Base-by-base conservation (phyloP, 2,329 filamentous ascomycete genomes). In the Cytospora paraplurivora region DNA sequence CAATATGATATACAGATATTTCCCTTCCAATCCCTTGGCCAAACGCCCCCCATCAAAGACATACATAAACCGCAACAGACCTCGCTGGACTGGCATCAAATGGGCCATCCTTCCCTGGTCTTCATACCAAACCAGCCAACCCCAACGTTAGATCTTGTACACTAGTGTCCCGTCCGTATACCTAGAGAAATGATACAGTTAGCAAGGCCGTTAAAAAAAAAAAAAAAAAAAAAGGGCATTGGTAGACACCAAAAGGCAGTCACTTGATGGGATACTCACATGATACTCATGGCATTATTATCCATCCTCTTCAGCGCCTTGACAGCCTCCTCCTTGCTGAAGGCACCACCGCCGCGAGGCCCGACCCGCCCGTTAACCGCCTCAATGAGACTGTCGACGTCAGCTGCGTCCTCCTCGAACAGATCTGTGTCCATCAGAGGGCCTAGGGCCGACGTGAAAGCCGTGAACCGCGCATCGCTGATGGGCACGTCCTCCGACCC, bases 391-490 rank as follows among this genome's bases (percentile, higher is more conserved):
- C 85, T 85, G 67, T 88, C 85, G 1, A 97, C 83, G 66, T 89
- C 84, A 15, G 93, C 92, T 19, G 88, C 87, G 71, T 98, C 95
- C 66, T 96, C 91, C 37, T 88, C 86, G 73, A 99, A 99, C n/a
- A 99, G 76, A 13, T 86, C 82, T 0, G 90, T 89, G 70, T 89
- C 89, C 71, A 97, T 88, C 60, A 99, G 81, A 70, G 92, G 90
- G 32, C 95, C 95, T 3, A 99, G 82, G 2, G 90, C 86, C 12
- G 86, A 85, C 61, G 92, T 88, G 87, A 99, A 99, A 1, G 86
- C 78, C 7, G 84, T 79, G 33, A 97, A 78, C 49, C 95, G 85
- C 49, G 82, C 81, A 0, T 84, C 71, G 1, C 83, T 79, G 72
- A 93, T 87, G 1, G 84, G 79, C 0, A 70, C 66, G 53, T 77